phyloP scores from a whole-genome alignment of 371 early-diverging fungal species.

The Rhizopus arrhizus region DNA sequence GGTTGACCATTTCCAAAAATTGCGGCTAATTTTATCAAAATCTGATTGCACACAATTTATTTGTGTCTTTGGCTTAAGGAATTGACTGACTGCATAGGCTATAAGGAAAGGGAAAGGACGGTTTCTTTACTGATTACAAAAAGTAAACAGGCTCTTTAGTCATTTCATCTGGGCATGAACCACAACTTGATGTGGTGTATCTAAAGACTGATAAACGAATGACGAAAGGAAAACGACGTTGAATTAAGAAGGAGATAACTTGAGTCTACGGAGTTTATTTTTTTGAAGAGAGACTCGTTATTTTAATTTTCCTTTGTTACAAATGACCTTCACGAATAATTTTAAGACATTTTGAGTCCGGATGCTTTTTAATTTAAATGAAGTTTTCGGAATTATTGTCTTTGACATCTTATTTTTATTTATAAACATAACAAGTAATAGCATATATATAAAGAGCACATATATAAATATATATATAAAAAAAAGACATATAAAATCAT shows the following conservation, averaged over 20 bases:
- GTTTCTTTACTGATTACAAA: too few species aligned
- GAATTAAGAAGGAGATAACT: conserved; percentile 22
- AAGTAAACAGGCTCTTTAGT: too few species aligned
- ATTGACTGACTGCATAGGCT: too few species aligned
- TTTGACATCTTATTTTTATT: conserved; percentile 12
- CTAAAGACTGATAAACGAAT: too few species aligned
- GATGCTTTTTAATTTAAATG: conserved; percentile 25
- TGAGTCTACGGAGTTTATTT: conserved; percentile 29
- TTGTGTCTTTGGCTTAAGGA: too few species aligned
- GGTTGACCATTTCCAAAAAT: too few species aligned
- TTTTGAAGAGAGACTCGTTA: conserved; percentile 32
- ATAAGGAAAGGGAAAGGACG: too few species aligned
- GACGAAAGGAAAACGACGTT: neutral
- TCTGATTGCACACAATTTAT: too few species aligned
- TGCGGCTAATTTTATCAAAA: too few species aligned
- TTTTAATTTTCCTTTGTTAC: conserved; percentile 11
- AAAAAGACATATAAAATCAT: conserved; percentile 5
- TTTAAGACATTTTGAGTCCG: conserved; percentile 34
- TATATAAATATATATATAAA: conserved; percentile 3
- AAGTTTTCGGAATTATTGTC: conserved; percentile 35
- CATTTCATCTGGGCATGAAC: neutral
- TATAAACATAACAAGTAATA: neutral
- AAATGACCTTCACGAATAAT: conserved; percentile 23
- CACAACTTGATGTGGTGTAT: neutral
- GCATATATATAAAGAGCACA: neutral